These are phyloP conservation scores for Drechslerella coelobrocha DNA, from an alignment of 2,329 filamentous ascomycete species.

Conservation along the genomic window DNA sequence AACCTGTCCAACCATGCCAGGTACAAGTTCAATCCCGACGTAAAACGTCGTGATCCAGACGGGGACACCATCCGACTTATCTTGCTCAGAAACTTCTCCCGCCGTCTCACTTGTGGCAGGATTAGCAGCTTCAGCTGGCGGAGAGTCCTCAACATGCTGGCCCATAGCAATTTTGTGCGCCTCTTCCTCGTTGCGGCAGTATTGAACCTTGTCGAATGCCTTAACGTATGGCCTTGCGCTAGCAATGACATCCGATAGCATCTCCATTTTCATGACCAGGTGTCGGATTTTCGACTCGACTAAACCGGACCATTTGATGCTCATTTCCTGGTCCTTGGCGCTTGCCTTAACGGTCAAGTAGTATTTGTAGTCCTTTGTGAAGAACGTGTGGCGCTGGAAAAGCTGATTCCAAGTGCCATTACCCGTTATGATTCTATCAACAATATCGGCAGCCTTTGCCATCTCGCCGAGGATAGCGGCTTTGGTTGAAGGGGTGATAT, in stretches of 20 bases:
- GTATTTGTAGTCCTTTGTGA: constrained; percentile 91
- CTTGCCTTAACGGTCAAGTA: constrained; percentile 88
- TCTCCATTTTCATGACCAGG: constrained; percentile 81
- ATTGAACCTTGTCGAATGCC: constrained; percentile 82
- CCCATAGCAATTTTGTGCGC: constrained; percentile 69
- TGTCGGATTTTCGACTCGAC: constrained; percentile 92
- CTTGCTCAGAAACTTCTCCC: constrained; percentile 54
- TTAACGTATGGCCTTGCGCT: constrained; percentile 92
- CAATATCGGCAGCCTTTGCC: constrained; percentile 75
- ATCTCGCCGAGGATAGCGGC: constrained; percentile 83
- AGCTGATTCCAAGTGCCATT: constrained; percentile 83
- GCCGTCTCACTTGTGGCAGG: constrained; percentile 49
- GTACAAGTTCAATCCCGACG: constrained; percentile 80
- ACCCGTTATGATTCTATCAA: constrained; percentile 78
- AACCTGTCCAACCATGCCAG: constrained; percentile 64
- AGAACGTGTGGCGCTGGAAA: constrained; percentile 90
- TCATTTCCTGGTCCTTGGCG: constrained; percentile 82
- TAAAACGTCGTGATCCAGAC: constrained; percentile 94
- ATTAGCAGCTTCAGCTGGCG: constrained; percentile 56
- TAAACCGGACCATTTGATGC: constrained; percentile 70
- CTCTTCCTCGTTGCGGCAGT: constrained; percentile 69
- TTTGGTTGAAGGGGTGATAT: constrained; percentile 86
- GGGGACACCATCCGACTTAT: constrained; percentile 58
- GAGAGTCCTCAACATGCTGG: constrained; percentile 63
- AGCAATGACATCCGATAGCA: constrained; percentile 73